Conservation (phyloP, 2,329 filamentous ascomycete genomes). For the Diaporthe amygdali region DNA sequence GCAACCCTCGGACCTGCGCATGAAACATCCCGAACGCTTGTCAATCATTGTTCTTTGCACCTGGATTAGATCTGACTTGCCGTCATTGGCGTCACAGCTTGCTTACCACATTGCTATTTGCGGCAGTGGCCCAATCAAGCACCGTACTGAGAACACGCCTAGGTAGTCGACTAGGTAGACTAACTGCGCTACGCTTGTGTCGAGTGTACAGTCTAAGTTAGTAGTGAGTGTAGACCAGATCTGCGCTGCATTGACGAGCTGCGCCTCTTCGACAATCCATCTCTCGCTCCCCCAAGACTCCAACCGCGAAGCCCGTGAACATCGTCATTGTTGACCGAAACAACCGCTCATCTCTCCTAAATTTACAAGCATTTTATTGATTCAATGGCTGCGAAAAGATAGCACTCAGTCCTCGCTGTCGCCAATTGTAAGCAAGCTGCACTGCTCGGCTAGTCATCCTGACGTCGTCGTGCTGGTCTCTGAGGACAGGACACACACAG, state of each 20-base stretch:
- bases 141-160: not conserved
- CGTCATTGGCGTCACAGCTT: conserved; percentile 6
- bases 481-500: not conserved
- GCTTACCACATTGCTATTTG: not conserved
- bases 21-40: not conserved
- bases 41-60: not conserved
- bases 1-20: not conserved
- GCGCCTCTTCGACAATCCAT: not conserved
- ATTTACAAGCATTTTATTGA: not conserved
- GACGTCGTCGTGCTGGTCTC: not conserved
- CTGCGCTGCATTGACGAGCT: not conserved
- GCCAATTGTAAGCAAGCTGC: not conserved
- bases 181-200: not conserved
- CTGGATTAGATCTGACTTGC: not conserved
- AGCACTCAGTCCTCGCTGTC: not conserved
- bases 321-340: not conserved
- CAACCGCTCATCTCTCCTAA: not conserved
- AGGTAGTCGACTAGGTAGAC: not conserved
- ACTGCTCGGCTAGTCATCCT: not conserved
- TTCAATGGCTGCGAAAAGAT: conserved; percentile 17
- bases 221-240: not conserved
- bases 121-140: not conserved
- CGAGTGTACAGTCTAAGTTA: not conserved
- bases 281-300: not conserved
- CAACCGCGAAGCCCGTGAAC: not conserved